Conservation (phyloP, 441 rosid species). For the Euphorbia schlechtendalii region DNA sequence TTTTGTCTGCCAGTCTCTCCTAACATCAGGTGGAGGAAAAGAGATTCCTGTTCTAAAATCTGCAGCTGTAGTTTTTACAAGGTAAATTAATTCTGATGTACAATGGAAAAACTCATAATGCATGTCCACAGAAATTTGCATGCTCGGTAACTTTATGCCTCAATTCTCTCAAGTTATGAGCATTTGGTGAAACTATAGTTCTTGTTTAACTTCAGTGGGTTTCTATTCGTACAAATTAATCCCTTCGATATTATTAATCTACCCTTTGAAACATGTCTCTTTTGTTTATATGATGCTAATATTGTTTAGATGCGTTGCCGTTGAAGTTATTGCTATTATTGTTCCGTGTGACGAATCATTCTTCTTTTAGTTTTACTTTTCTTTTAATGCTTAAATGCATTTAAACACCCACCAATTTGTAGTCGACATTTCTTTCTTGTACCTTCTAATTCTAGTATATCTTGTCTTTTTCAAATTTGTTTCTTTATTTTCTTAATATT, state of each 20-base stretch:
- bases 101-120: not conserved
- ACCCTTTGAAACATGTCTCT: not conserved
- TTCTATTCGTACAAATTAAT: slow-evolving; percentile 3
- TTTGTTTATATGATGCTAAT: not conserved
- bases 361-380: not conserved
- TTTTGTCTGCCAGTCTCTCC: slow-evolving; percentile 60
- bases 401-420: not conserved
- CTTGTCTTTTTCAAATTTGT: not conserved
- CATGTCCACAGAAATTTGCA: not conserved
- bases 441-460: not conserved
- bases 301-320: not conserved
- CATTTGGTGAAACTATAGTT: not conserved
- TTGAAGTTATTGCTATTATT: not conserved
- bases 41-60: slow-evolving; percentile 53
- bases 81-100: slow-evolving; percentile 31
- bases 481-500: not conserved
- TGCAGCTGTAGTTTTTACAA: slow-evolving; percentile 44
- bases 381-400: not conserved
- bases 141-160: not conserved
- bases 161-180: not conserved
- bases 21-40: slow-evolving; percentile 56
- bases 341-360: not conserved
- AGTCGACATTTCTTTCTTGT: not conserved
- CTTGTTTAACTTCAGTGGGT: not conserved
- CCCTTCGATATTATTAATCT: not conserved